These are phyloP conservation scores for Saccharomycopsis fermentans DNA, from an alignment of 805 yeast species.

Conservation along the genomic window DNA sequence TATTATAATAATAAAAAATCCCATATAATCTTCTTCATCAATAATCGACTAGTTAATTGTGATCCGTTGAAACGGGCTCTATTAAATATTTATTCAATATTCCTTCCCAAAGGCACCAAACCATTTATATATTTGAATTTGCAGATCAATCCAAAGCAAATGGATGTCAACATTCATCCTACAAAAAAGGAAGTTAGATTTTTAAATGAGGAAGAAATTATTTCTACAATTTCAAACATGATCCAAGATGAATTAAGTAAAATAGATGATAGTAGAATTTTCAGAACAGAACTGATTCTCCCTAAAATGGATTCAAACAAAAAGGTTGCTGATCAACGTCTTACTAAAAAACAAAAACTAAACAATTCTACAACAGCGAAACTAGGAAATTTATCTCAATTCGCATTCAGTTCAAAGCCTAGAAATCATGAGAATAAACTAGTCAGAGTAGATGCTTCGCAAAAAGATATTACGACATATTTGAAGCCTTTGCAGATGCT, in stretches of 20 bases:
- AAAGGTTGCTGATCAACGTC: neutral
- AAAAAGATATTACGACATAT: constrained; percentile 38
- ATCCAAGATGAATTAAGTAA: constrained; percentile 42
- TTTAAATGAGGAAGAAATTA: constrained; percentile 76
- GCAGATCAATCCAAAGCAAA: constrained; percentile 51
- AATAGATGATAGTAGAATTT: constrained; percentile 60
- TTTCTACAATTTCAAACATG: constrained; percentile 42
- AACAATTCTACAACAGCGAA: neutral
- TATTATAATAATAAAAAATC: constrained; percentile 50
- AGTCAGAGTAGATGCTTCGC: constrained; percentile 64
- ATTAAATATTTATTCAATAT: constrained; percentile 46
- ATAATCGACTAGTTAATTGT: constrained; percentile 71
- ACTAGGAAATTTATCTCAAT: neutral
- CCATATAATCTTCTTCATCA: constrained; percentile 74
- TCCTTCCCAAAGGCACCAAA: constrained; percentile 66
- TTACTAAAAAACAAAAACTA: neutral
- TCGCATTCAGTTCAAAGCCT: constrained; percentile 11
- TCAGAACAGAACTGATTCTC: constrained; percentile 40
- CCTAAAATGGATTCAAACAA: neutral
- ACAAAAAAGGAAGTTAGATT: constrained; percentile 89
- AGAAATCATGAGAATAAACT: constrained; percentile 52
- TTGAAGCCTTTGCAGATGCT: neutral
- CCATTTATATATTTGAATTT: constrained; percentile 73
- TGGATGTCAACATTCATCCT: constrained; percentile 94
- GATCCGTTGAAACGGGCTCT: constrained; percentile 72